Conservation (phyloP, 2,329 filamentous ascomycete species). For the Ceratocystis cacaofunesta region DNA sequence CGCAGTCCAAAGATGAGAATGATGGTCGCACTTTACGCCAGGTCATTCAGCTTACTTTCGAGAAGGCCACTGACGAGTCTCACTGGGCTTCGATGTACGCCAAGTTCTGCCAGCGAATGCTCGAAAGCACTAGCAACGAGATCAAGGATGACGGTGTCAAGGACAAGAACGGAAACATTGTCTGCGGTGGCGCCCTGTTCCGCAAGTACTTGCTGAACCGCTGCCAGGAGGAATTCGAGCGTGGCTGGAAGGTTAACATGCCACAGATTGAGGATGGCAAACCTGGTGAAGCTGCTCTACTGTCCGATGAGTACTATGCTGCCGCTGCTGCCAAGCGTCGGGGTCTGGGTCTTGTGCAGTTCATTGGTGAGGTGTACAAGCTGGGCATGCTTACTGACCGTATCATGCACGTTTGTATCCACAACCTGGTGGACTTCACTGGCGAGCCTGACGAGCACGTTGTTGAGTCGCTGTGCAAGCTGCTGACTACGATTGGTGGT, state of each 20-base stretch:
- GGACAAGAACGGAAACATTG: slow-evolving; percentile 76
- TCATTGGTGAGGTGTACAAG: slow-evolving; percentile 98
- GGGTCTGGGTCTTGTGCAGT: slow-evolving; percentile 94
- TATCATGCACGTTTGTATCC: slow-evolving; percentile 99
- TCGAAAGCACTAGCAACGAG: slow-evolving; percentile 85
- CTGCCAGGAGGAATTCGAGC: slow-evolving; percentile 97
- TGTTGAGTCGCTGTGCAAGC: slow-evolving; percentile 86
- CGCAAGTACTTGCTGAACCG: slow-evolving; percentile 96
- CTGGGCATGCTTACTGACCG: slow-evolving; percentile 95
- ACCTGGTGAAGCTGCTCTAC: slow-evolving; percentile 55
- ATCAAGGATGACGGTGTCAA: slow-evolving; percentile 91
- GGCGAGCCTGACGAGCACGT: slow-evolving; percentile 88
- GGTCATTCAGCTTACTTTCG: slow-evolving; percentile 96
- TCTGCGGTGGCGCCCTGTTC: slow-evolving; percentile 88
- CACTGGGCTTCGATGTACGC: slow-evolving; percentile 99
- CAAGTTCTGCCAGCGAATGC: slow-evolving; percentile 94
- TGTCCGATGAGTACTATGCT: slow-evolving; percentile 93
- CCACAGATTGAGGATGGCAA: slow-evolving; percentile 38
- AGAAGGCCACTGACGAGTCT: slow-evolving; percentile 96
- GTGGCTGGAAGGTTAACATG: slow-evolving; percentile 85
- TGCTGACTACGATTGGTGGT: slow-evolving; percentile 78
- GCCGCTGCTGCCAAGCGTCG: slow-evolving; percentile 90
- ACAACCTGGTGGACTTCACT: slow-evolving; percentile 91
- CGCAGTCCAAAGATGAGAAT: slow-evolving; percentile 86
- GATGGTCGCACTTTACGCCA: slow-evolving; percentile 91